Evolutionary conservation across 306 rosid genomes (phyloP).

Genomic region (Quercus agrifolia): DNA sequence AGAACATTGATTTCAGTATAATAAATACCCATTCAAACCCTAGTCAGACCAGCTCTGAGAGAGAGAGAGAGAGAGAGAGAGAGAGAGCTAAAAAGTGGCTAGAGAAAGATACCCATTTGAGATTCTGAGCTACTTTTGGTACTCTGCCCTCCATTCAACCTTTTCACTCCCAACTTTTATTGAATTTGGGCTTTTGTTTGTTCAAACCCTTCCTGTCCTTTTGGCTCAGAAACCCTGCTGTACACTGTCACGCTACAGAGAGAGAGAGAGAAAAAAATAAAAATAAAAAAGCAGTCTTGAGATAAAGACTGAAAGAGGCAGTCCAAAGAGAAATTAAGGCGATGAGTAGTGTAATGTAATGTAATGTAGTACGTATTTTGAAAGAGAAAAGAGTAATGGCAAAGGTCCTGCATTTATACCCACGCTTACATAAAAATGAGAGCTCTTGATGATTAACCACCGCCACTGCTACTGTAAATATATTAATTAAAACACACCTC

Average conservation of each 20-base stretch:
- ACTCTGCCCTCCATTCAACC: slow-evolving; percentile 53
- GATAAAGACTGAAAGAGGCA: slow-evolving; percentile 1
- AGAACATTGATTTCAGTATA: slow-evolving; percentile 69
- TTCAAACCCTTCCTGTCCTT: slow-evolving; percentile 39
- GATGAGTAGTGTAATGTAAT: neutral
- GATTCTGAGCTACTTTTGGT: slow-evolving; percentile 77
- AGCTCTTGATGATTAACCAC: slow-evolving; percentile 97
- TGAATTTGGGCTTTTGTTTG: slow-evolving; percentile 34
- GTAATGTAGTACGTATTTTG: neutral
- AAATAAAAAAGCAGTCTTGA: neutral
- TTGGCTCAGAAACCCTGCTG: slow-evolving; percentile 40
- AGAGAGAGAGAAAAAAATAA: slow-evolving; percentile 13
- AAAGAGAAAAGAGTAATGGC: slow-evolving; percentile 16
- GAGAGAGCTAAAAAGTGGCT: slow-evolving; percentile 50
- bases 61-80: slow-evolving; percentile 18
- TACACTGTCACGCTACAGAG: slow-evolving; percentile 32
- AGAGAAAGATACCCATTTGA: slow-evolving; percentile 84
- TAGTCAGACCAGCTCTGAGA: slow-evolving; percentile 68
- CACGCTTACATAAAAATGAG: slow-evolving; percentile 83
- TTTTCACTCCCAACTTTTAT: slow-evolving; percentile 41
- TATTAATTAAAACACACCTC: slow-evolving; percentile 21
- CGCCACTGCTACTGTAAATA: slow-evolving; percentile 61
- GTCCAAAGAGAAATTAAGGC: neutral
- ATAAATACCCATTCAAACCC: slow-evolving; percentile 79
- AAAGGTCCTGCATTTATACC: slow-evolving; percentile 59